phyloP scores from a whole-genome alignment of 1,284 basidiomycete species.

The Ustilago bromivora region DNA sequence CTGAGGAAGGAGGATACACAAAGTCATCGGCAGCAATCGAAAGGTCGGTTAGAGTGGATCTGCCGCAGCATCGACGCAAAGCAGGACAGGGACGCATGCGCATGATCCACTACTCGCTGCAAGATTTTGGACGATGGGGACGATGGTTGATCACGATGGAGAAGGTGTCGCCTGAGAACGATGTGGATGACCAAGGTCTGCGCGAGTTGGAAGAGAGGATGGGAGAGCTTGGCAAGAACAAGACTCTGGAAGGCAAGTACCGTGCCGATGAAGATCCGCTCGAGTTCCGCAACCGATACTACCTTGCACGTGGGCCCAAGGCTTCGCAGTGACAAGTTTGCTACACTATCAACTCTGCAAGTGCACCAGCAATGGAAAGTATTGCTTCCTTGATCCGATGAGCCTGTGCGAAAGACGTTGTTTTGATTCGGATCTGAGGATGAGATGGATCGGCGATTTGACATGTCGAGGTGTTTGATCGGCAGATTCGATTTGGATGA shows the following conservation, averaged over 20 bases:
- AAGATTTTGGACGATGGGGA: slow-evolving; percentile 96
- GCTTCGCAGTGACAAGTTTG: slow-evolving; percentile 2
- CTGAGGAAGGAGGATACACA: slow-evolving; percentile 72
- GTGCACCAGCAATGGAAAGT: not conserved
- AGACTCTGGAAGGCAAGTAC: slow-evolving; percentile 44
- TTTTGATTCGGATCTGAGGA: no score
- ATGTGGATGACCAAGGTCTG: slow-evolving; percentile 36
- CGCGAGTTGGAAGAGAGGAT: slow-evolving; percentile 39
- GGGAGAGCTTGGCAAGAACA: slow-evolving; percentile 46
- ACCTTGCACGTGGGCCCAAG: slow-evolving; percentile 33
- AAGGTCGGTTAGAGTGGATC: slow-evolving; percentile 76
- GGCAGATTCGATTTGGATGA: no score
- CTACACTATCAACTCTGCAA: not conserved
- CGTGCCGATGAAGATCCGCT: slow-evolving; percentile 52
- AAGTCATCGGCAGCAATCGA: slow-evolving; percentile 40
- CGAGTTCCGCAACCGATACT: slow-evolving; percentile 62
- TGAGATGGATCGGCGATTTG: not conserved
- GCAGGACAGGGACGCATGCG: slow-evolving; percentile 50
- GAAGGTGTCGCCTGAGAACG: slow-evolving; percentile 50
- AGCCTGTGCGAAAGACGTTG: no score
- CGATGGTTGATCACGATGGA: slow-evolving; percentile 71
- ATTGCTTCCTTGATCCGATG: no score
- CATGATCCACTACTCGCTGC: slow-evolving; percentile 82
- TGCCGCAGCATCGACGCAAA: slow-evolving; percentile 45
- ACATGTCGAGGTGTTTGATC: not conserved